Evolutionary conservation across 2,329 filamentous ascomycete species (phyloP), one percentile per base, ranked within the genome.

Genomic region (Sporothrix globosa): DNA sequence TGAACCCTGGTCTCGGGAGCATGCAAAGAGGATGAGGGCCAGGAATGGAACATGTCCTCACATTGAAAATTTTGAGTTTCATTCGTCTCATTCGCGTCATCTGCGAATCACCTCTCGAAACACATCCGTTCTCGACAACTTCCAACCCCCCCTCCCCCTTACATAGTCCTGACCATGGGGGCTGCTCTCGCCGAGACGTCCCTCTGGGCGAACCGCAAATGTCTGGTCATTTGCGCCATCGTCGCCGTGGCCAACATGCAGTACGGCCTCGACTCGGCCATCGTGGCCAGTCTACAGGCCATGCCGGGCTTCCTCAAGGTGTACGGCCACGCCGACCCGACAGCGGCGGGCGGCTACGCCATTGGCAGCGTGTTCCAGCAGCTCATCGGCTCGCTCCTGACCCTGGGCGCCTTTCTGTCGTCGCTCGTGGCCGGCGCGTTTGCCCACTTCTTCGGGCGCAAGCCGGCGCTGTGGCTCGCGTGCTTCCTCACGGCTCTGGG

Each of bases 231-330:
- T 71, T 84, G 83, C 75, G 80, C 79, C 61, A 77, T 81, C 17
- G 81, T 85, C 9, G 81, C 83, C 4, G 78, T 83, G 41, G 82
- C 83, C 4, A 85, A 83, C 72, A 83, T 85, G 79, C 83, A 86
- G 73, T 86, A 86, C 75, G 83, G 83, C 2, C 80, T 86, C 6
- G 83, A 86, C 75, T 82, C 79, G 13, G 80, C 82, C 2, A 80
- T 81, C 9, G 78, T 86, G 0, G 81, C 81, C 10, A 81, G 80
- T 2, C 75, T 84, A 4, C 80, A 84, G 73, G 83, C 83, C 3
- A 85, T 85, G 83, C 83, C 84, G 0, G 84, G 84, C 0, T 86
- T 86, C 67, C 74, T 84, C 7, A 76, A 79, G 69, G 83, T 86
- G 0, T 86, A 85, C 74, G 84, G 84, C 2, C 82, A 85, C 69